Evolutionary conservation across 208 protist genomes (phyloP).

Genomic region (Lotmaria passim): DNA sequence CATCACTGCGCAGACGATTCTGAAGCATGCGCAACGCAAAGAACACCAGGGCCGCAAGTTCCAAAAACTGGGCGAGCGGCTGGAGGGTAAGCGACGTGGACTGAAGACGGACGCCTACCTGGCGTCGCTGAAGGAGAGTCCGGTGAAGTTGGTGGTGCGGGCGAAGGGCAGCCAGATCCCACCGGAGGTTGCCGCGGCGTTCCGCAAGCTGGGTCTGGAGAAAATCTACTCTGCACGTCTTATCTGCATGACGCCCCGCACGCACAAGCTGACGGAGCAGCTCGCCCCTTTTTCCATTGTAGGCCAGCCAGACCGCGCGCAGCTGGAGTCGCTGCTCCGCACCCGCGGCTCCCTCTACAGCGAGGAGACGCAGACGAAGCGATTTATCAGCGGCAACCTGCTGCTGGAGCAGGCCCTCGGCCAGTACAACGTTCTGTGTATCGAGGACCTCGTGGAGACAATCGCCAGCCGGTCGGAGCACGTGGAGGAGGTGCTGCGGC

Average conservation of each 20-base stretch:
- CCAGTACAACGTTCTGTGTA: constrained; percentile 85
- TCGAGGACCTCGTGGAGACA: constrained; percentile 87
- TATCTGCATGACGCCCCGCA: constrained; percentile 58
- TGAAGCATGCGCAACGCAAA: constrained; percentile 85
- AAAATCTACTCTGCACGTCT: constrained; percentile 87
- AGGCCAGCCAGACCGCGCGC: constrained; percentile 71
- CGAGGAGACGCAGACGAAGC: constrained; percentile 68
- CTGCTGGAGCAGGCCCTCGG: constrained; percentile 87
- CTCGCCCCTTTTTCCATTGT: constrained; percentile 82
- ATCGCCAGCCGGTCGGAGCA: constrained; percentile 68
- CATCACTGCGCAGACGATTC: constrained; percentile 81
- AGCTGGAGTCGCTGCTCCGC: constrained; percentile 83
- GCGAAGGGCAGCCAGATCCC: constrained; percentile 85
- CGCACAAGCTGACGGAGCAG: constrained; percentile 75
- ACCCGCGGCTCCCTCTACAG: constrained; percentile 83
- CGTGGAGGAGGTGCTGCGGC: constrained; percentile 68
- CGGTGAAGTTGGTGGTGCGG: constrained; percentile 76
- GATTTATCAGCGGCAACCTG: constrained; percentile 88
- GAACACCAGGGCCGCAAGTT: constrained; percentile 71
- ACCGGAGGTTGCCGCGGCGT: constrained; percentile 69
- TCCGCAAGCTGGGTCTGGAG: constrained; percentile 60
- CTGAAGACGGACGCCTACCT: constrained; percentile 37
- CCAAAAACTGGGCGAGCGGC: constrained; percentile 83
- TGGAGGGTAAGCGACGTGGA: constrained; percentile 50
- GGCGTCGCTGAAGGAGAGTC: constrained; percentile 48